These are phyloP conservation scores for Copromyces sp. DNA, from an alignment of 495 filamentous ascomycete species.

Conservation along the genomic window DNA sequence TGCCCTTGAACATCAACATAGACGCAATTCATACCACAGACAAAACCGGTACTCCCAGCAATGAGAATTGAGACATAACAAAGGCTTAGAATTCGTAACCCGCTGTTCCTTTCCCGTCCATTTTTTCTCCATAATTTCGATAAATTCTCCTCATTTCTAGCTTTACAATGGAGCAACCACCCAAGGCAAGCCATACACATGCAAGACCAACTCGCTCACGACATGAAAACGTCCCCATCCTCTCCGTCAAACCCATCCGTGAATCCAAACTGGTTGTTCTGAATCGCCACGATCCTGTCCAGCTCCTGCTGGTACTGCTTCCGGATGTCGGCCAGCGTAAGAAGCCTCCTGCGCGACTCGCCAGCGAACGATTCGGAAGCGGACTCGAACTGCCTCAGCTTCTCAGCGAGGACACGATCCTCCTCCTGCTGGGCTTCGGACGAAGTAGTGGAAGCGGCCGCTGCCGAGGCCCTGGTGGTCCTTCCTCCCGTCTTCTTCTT, in stretches of 20 bases:
- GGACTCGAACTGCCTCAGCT: conserved; percentile 1
- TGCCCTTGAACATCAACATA: neutral
- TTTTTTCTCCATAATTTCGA: neutral
- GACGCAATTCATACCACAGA: neutral
- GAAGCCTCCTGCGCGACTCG: conserved; percentile 43
- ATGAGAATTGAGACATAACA: neutral
- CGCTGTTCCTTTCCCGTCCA: neutral
- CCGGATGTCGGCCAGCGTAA: conserved; percentile 74
- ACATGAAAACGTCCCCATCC: neutral
- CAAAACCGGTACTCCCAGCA: neutral
- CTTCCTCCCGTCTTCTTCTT: conserved; percentile 22
- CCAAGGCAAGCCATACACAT: neutral
- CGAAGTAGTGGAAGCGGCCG: conserved; percentile 10
- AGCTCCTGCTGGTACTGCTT: conserved; percentile 80
- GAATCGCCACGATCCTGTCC: conserved; percentile 58
- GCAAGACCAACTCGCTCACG: neutral
- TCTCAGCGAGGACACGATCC: neutral
- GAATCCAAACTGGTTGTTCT: conserved; percentile 49
- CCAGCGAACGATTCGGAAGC: neutral
- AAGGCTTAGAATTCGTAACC: neutral
- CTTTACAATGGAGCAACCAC: neutral
- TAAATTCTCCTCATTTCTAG: neutral
- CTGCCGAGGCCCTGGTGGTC: conserved; percentile 1
- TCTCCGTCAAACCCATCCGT: conserved; percentile 5
- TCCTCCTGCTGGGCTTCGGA: neutral